Base-by-base conservation (phyloP, 768 basidiomycete genomes). In the Trametes sanguinea region DNA sequence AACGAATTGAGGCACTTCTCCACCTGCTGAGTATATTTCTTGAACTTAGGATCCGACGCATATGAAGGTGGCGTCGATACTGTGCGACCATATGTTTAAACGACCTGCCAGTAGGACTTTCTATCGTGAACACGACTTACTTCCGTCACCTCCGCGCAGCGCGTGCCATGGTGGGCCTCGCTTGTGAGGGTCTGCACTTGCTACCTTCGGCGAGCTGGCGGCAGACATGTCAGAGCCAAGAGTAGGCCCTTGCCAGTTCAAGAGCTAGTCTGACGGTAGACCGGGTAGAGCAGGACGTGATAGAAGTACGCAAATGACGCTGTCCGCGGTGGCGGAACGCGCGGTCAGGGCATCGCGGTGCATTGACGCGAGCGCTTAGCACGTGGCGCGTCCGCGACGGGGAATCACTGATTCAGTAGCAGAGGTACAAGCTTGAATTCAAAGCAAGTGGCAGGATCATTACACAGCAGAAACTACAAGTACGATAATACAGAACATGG, bases 1-100 rank as follows among this genome's bases (percentile, higher is more conserved):
- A 99, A 98, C 1, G 94, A 88, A 63, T 87, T 89, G 50, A 99
- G 80, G 67, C 92, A 94, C 76, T 89, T 90, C 73, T 99, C 97
- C 51, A 99, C 92, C 68, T 94, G 91, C 57, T 89, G 87, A 0
- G 88, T 80, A 76, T 94, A 98, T 76, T 97, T 97, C 79, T 92
- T 94, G 78, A 87, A 97, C 73, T 95, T 95, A 13, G 93, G 90
- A 78, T 98, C 95, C 8, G 87, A 84, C 30, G 85, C 82, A 68
- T 86, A 86, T 13, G 78, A 71, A 57, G 85, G 84, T 42, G 83
- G 80, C 35, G 81, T 76, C 10, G 81, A 76, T 60, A 77, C 84
- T 85, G 62, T 37, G 68, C 14, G 14, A 40, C 22, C 37, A 16
- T 10, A 22, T 39, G 14, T 6, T 37, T 46, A 10, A 45, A n/a